A percentile compares a stretch with the other conserved stretches of the same genome.
Evolutionary conservation across 768 basidiomycete species (phyloP).

Genomic region (Phylloporus sp.): DNA sequence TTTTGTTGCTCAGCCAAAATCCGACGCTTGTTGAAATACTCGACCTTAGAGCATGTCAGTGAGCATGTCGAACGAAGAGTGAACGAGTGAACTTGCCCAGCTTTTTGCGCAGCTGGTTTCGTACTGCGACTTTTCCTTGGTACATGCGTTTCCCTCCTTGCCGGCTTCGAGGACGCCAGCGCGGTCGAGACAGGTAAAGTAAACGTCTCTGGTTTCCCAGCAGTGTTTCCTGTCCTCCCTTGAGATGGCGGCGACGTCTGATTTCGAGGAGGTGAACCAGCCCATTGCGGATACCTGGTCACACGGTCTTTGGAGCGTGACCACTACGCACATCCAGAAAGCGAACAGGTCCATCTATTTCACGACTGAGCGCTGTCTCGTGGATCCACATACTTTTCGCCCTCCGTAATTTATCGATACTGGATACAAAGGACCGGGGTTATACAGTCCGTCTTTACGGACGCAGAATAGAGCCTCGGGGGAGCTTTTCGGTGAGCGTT

Average conservation of each 20-base stretch:
- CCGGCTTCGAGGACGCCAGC: slow-evolving; percentile 68
- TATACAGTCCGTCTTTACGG: slow-evolving; percentile 57
- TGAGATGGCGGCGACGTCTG: slow-evolving; percentile 39
- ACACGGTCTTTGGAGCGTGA: slow-evolving; percentile 18
- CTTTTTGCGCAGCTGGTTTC: slow-evolving; percentile 77
- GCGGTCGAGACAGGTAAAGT: slow-evolving; percentile 79
- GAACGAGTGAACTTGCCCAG: slow-evolving; percentile 72
- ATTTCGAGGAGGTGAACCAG: slow-evolving; percentile 35
- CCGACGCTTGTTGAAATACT: slow-evolving; percentile 91
- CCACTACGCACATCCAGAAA: too few species aligned
- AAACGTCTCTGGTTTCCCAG: slow-evolving; percentile 80
- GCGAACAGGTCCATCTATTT: slow-evolving; percentile 66
- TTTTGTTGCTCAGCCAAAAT: slow-evolving; percentile 78
- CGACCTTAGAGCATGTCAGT: slow-evolving; percentile 56
- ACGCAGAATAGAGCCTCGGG: slow-evolving; percentile 51
- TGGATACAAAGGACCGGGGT: too few species aligned
- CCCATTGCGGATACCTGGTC: slow-evolving; percentile 18
- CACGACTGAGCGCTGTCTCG: too few species aligned
- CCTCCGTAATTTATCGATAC: slow-evolving; percentile 53
- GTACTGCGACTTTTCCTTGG: slow-evolving; percentile 52
- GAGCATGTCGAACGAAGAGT: slow-evolving; percentile 1
- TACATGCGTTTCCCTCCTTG: slow-evolving; percentile 60
- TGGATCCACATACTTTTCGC: too few species aligned
- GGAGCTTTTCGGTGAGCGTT: slow-evolving; percentile 52
- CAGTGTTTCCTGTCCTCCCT: slow-evolving; percentile 72